Evolutionary conservation across 2,329 filamentous ascomycete genomes (phyloP).

Genomic region (Diplodia scrobiculata): DNA sequence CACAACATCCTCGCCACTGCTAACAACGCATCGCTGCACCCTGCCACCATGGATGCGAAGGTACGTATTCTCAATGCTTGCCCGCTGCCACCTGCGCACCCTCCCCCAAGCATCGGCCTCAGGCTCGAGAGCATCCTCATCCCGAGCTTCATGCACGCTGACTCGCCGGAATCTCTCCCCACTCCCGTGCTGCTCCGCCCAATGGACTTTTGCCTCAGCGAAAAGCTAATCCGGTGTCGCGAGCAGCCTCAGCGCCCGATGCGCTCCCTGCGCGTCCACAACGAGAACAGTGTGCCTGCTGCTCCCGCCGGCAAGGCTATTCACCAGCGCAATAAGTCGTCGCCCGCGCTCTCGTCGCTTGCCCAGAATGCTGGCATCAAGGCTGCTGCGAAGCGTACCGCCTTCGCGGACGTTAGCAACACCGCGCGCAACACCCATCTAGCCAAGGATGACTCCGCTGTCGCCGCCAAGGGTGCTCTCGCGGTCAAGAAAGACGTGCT

Average conservation of each 20-base stretch:
- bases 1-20: conserved; percentile 32
- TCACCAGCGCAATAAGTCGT: conserved; percentile 82
- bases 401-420: conserved; percentile 82
- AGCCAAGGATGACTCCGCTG: conserved; percentile 60
- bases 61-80: conserved; percentile 37
- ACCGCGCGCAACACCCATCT: conserved; percentile 48
- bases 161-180: conserved; percentile 18
- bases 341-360: conserved; percentile 61
- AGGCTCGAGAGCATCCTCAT: conserved; percentile 2
- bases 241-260: conserved; percentile 68
- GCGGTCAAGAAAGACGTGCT: conserved; percentile 33
- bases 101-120: conserved; percentile 15
- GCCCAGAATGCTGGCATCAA: conserved; percentile 61
- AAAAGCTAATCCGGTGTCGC: conserved; percentile 22
- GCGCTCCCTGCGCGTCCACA: conserved; percentile 62
- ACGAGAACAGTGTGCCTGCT: conserved; percentile 65
- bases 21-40: conserved; percentile 22
- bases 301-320: conserved; percentile 54
- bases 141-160: conserved; percentile 14
- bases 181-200: conserved; percentile 19
- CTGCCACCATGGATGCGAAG: conserved; percentile 50
- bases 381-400: conserved; percentile 71
- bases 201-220: conserved; percentile 24
- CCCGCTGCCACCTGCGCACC: conserved; percentile 19
- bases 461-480: conserved; percentile 49